Base-by-base conservation (phyloP, 306 rosid species). In the Glycine latifolia region DNA sequence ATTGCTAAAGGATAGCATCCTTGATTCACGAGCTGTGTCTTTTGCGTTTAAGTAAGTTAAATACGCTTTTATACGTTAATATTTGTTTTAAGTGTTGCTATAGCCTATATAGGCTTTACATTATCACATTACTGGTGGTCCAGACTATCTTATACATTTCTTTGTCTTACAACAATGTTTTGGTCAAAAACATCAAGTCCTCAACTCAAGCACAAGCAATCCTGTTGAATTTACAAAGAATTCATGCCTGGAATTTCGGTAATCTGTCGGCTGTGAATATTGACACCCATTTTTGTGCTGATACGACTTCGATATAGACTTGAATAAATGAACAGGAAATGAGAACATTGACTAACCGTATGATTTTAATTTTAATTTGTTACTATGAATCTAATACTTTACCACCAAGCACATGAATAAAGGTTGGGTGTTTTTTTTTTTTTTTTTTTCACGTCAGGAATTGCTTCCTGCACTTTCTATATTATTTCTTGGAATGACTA, bases 181-280 rank as follows among this genome's bases (percentile, higher is more conserved):
- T 26, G 60, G 75, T 52, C 44, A 62, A 61, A 47, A 61, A 33
- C 33, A 44, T 26, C 16, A 72, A 5, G 62, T 50, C 73, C 33
- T 62, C 58, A 65, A 16, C 33, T 62, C 58, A 65, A 16, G 37
- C 76, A 16, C 71, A 78, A 16, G 80, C 71, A 52, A 83, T 63
- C 31, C 31, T 35, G n/a, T 61, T 15, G 78, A 52, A 54, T 53
- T 77, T 33, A 20, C 33, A 8, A 76, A 60, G 67, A 82, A 35
- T 74, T 49, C 52, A 67, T 67, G 85, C 63, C 65, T 1, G 9
- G 59, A 59, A 60, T 65, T 17, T 55, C 58, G 11, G 8, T 20
- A 72, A 48, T 35, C 76, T 80, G 26, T 20, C 41, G 7, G 49
- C 52, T 74, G 7, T 15, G 65, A 52, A 54, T 35, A 17, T 54